Percentiles rank a stretch among this genome's conserved stretches.
phyloP scores from a whole-genome alignment of 106 monocot genomes.

The Acanthochlamys bracteata region DNA sequence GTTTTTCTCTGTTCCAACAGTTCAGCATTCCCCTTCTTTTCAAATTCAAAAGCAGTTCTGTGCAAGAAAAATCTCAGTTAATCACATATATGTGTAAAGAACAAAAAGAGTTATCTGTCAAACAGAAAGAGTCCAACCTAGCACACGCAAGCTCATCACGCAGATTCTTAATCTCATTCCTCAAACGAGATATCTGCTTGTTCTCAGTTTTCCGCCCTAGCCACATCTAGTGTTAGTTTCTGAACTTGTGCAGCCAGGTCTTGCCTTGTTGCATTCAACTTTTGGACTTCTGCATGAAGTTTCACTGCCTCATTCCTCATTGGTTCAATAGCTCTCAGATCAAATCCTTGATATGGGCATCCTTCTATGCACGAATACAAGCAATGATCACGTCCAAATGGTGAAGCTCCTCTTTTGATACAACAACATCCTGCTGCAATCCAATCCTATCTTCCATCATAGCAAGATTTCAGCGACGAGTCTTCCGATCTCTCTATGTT shows the following conservation, averaged over 20 bases:
- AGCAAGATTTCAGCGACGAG: constrained; percentile 39
- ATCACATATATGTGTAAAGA: neutral
- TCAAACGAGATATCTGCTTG: constrained; percentile 37
- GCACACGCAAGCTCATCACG: constrained; percentile 55
- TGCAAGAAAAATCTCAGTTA: neutral
- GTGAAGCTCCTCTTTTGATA: constrained; percentile 43
- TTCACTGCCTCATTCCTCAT: constrained; percentile 34
- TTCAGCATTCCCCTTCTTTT: constrained; percentile 71
- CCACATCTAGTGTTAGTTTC: constrained; percentile 47
- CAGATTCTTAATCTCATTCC: constrained; percentile 54
- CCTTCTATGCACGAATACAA: constrained; percentile 46
- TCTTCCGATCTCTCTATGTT: constrained; percentile 41
- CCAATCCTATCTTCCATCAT: constrained; percentile 34
- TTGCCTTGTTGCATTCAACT: constrained; percentile 39
- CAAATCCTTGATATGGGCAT: constrained; percentile 34
- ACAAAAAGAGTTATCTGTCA: neutral
- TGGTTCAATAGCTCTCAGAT: constrained; percentile 42
- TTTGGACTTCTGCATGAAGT: constrained; percentile 41
- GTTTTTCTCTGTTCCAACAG: constrained; percentile 48
- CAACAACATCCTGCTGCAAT: constrained; percentile 39
- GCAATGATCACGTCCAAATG: constrained; percentile 26
- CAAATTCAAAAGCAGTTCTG: constrained; percentile 67
- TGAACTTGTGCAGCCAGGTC: constrained; percentile 46
- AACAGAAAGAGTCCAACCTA: constrained; percentile 27
- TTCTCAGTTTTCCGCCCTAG: constrained; percentile 48